phyloP scores from a whole-genome alignment of 2,329 filamentous ascomycete genomes.

The Cryphonectria nitschkei region DNA sequence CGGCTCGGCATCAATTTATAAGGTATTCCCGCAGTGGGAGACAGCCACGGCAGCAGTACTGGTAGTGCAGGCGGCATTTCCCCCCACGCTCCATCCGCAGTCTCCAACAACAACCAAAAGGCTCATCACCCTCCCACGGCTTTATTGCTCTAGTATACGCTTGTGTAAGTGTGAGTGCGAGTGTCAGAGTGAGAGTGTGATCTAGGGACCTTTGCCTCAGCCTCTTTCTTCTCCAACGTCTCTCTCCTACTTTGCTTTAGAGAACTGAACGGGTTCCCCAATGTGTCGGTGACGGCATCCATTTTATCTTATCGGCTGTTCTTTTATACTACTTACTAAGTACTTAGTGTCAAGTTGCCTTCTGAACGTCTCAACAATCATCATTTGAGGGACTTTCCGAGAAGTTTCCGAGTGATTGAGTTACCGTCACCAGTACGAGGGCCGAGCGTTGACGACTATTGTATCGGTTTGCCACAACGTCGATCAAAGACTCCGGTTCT shows the following conservation, averaged over 20 bases:
- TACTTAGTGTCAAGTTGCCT: not conserved
- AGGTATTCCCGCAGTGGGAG: conserved; percentile 1
- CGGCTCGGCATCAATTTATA: conserved; percentile 28
- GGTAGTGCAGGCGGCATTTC: not conserved
- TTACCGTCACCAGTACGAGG: not conserved
- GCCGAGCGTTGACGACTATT: not conserved
- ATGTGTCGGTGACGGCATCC: conserved; percentile 21
- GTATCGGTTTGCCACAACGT: not conserved
- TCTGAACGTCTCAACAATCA: not conserved
- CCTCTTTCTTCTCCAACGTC: not conserved
- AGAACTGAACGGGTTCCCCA: not conserved
- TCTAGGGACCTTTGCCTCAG: not conserved
- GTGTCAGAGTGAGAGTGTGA: no score
- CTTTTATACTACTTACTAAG: not conserved
- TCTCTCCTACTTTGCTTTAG: not conserved
- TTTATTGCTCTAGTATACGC: no score
- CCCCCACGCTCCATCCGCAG: not conserved
- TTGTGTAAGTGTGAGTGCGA: no score
- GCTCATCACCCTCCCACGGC: no score
- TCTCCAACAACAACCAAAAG: not conserved
- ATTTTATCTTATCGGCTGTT: conserved; percentile 10
- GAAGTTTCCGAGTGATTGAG: not conserved
- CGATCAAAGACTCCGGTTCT: not conserved
- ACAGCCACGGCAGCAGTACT: not conserved
- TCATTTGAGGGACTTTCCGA: not conserved